Percentiles rank a stretch among this genome's conserved stretches.
Conservation (phyloP, 2,329 filamentous ascomycete species). For the Apiospora saccharicola region DNA sequence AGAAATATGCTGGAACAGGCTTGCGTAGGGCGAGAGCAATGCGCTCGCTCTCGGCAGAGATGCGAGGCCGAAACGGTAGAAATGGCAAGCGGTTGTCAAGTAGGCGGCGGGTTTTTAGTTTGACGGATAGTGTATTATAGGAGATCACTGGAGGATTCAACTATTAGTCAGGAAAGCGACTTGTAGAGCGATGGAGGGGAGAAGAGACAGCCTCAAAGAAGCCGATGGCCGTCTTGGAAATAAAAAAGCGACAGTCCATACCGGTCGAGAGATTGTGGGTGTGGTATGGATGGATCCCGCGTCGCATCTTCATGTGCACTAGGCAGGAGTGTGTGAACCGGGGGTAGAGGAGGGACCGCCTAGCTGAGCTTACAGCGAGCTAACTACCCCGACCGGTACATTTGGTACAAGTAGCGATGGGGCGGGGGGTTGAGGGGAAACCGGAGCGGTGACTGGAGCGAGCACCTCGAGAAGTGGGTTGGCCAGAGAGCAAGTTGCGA, state of each 20-base stretch:
- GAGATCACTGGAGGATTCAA: background rate
- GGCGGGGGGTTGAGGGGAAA: constrained; percentile 9
- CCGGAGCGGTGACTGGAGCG: constrained; percentile 19
- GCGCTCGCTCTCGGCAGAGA: constrained; percentile 7
- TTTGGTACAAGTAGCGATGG: constrained; percentile 4
- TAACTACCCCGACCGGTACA: constrained; percentile 19
- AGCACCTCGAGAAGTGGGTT: constrained; percentile 8
- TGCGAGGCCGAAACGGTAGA: background rate
- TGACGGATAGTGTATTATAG: background rate
- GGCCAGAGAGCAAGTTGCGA: background rate
- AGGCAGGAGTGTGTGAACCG: constrained; percentile 6
- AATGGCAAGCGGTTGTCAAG: background rate
- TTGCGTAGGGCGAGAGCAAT: constrained; percentile 12
- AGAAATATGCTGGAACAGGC: too few species aligned
- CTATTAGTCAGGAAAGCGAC: constrained; percentile 5
- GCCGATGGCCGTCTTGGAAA: background rate
- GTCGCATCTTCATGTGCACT: constrained; percentile 20
- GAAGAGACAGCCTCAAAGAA: background rate
- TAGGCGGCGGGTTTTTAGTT: background rate
- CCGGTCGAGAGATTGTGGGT: constrained; percentile 10
- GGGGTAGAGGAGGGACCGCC: constrained; percentile 1
- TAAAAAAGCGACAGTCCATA: constrained; percentile 11
- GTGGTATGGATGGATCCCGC: constrained; percentile 13
- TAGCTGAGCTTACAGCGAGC: constrained; percentile 1
- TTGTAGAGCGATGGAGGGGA: background rate